These are phyloP conservation scores for Eucalyptus curtisii DNA, from an alignment of 345 rosid species.

Conservation along the genomic window DNA sequence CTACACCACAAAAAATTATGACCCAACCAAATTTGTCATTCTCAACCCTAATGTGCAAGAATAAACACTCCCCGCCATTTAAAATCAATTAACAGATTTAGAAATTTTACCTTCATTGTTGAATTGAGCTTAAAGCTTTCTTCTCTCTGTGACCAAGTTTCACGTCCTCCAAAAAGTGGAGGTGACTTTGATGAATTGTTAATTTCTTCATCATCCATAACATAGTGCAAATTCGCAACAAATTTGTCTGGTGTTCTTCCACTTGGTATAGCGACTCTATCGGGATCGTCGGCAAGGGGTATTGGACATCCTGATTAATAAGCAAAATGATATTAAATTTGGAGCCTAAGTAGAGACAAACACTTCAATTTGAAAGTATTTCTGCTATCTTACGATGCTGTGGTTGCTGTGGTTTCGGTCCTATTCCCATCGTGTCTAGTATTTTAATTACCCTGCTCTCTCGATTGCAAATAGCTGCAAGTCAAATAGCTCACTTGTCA, in stretches of 20 bases:
- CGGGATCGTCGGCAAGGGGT: slow-evolving; percentile 54
- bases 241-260: slow-evolving; percentile 41
- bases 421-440: slow-evolving; percentile 67
- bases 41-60: neutral
- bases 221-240: slow-evolving; percentile 45
- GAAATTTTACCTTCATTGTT: slow-evolving; percentile 55
- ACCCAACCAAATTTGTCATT: neutral
- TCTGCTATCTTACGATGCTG: slow-evolving; percentile 61
- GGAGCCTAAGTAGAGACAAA: neutral
- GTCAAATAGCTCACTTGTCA: neutral
- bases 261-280: slow-evolving; percentile 53
- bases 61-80: neutral
- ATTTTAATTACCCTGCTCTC: slow-evolving; percentile 62
- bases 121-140: slow-evolving; percentile 64
- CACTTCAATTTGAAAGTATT: slow-evolving; percentile 1
- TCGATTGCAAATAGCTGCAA: slow-evolving; percentile 79
- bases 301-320: slow-evolving; percentile 61
- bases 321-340: neutral
- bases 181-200: slow-evolving; percentile 26
- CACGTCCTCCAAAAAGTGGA: slow-evolving; percentile 84
- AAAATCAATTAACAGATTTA: neutral
- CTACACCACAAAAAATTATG: neutral
- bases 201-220: slow-evolving; percentile 38
- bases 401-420: slow-evolving; percentile 42
- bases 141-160: slow-evolving; percentile 75